Evolutionary conservation across 2,329 filamentous ascomycete genomes (phyloP), one percentile per base, ranked within the genome.

Genomic region (Alternaria novae-zelandiae): DNA sequence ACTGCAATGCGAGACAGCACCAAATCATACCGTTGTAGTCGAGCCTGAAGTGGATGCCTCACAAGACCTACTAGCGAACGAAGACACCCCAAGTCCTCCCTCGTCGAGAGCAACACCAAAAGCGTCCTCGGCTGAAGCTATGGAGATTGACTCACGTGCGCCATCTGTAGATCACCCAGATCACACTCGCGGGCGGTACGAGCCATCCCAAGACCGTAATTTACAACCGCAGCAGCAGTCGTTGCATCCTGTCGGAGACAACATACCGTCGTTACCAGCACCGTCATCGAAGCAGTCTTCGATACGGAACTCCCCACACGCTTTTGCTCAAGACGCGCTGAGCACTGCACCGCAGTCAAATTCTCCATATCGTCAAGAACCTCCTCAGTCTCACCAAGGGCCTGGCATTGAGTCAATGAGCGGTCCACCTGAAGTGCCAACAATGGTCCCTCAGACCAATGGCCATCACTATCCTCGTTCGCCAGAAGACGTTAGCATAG

Each of bases 1-100:
- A 59, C 65, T 82, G 73, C 74, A 70, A 77, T 80, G 76, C 73
- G 71, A 80, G 53, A 41, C 59, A 49, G 65, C 70, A n/a, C 66
- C 68, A 53, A 63, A 61, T 36, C 68, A 69, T 17, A 68, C 59
- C 36, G 66, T 69, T 44, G 61, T 69, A 36, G 72, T 79, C 65
- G 73, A 77, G 21, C 74, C 77, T 26, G 66, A 64, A 7, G 63
- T 76, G 60, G 68, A 71, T 57, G 36, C 61, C 58, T 68, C 68
- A 17, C 66, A 70, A 59, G 68, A 72, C 44, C 58, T 71, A 17
- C 63, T 70, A 55, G 57, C 60, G 43, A 56, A 65, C 51, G 70
- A 72, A 32, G 63, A 68, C 17, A 72, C 71, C 6, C 55, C 63
- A 20, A 66, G 49, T 23, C 61, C 72, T 36, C 68, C 69, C 20